phyloP scores from a whole-genome alignment of 768 basidiomycete genomes.

The Amanita phalloides region DNA sequence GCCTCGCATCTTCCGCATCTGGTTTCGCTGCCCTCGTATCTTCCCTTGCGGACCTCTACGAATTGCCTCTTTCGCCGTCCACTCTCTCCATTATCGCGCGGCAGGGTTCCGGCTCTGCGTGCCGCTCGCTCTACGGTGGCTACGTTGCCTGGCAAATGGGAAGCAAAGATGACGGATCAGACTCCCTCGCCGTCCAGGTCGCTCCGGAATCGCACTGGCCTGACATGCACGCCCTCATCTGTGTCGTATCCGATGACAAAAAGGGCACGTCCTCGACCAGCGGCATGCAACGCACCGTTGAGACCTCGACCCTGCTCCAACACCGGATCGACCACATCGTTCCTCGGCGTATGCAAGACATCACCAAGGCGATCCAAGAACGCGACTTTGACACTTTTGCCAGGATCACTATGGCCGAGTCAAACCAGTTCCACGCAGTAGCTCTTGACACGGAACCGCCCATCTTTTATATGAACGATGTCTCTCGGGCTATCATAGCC shows the following conservation, averaged over 20 bases:
- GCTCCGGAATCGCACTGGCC: constrained; percentile 87
- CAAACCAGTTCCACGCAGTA: constrained; percentile 98
- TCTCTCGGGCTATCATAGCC: constrained; percentile 84
- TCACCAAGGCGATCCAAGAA: constrained; percentile 66
- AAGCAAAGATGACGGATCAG: constrained; percentile 51
- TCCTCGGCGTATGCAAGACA: constrained; percentile 74
- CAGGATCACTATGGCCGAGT: constrained; percentile 89
- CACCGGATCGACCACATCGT: constrained; percentile 85
- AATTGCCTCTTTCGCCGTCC: constrained; percentile 67
- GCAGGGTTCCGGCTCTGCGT: constrained; percentile 96
- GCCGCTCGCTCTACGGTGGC: constrained; percentile 94
- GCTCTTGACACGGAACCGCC: constrained; percentile 95
- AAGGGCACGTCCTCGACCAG: constrained; percentile 92
- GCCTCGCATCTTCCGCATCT: constrained; percentile 93
- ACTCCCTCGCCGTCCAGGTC: constrained; percentile 83
- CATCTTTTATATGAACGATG: constrained; percentile 99
- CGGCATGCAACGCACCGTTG: constrained; percentile 97
- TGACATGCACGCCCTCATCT: constrained; percentile 93
- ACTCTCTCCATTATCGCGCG: constrained; percentile 89
- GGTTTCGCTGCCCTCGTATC: constrained; percentile 93
- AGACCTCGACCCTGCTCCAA: constrained; percentile 79
- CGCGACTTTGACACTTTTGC: constrained; percentile 88
- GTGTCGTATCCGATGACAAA: constrained; percentile 92
- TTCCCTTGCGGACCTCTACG: constrained; percentile 81
- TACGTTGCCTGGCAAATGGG: constrained; percentile 95